These are phyloP conservation scores for Calonectria pauciramosa DNA, from an alignment of 2,329 filamentous ascomycete genomes.

Conservation along the genomic window DNA sequence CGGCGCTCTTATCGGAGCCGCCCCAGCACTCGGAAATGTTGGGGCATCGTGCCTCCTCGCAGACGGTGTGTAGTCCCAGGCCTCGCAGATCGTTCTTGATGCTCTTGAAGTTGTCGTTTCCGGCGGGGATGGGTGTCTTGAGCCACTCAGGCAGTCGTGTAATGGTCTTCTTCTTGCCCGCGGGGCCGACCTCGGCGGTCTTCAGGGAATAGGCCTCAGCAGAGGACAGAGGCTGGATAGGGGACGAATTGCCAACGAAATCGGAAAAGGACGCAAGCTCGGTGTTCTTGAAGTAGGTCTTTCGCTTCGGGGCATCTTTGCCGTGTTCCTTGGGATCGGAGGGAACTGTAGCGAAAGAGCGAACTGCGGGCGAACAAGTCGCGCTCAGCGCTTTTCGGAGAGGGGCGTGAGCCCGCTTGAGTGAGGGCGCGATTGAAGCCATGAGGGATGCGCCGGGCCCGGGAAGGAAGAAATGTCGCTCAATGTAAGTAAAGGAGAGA, in stretches of 20 bases:
- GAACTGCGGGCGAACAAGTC: slow-evolving; percentile 46
- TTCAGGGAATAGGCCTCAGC: slow-evolving; percentile 71
- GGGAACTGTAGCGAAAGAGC: slow-evolving; percentile 64
- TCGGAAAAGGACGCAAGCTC: slow-evolving; percentile 70
- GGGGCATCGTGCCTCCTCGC: slow-evolving; percentile 96
- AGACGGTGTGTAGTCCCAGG: slow-evolving; percentile 92
- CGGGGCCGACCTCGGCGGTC: slow-evolving; percentile 75
- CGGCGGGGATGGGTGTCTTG: slow-evolving; percentile 92
- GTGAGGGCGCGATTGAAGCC: slow-evolving; percentile 56
- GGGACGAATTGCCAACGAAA: slow-evolving; percentile 63
- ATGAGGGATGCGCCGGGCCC: slow-evolving; percentile 42
- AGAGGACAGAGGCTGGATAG: slow-evolving; percentile 59
- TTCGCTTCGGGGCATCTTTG: slow-evolving; percentile 47
- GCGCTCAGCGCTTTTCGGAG: slow-evolving; percentile 56
- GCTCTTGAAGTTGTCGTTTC: slow-evolving; percentile 87
- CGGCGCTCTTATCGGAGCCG: slow-evolving; percentile 86
- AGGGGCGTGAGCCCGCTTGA: slow-evolving; percentile 59
- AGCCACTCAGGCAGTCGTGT: slow-evolving; percentile 91
- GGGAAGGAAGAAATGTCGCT: slow-evolving; percentile 6
- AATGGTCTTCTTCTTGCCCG: slow-evolving; percentile 73
- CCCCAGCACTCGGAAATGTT: slow-evolving; percentile 99
- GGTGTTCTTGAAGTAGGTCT: slow-evolving; percentile 72
- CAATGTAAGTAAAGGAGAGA: background rate
- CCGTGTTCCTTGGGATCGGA: slow-evolving; percentile 46
- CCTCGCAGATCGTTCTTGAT: slow-evolving; percentile 95